Percentiles rank a stretch among this genome's conserved stretches.
These are phyloP conservation scores for Fusarium torulosum DNA, from an alignment of 2,329 filamentous ascomycete species.

Conservation along the genomic window DNA sequence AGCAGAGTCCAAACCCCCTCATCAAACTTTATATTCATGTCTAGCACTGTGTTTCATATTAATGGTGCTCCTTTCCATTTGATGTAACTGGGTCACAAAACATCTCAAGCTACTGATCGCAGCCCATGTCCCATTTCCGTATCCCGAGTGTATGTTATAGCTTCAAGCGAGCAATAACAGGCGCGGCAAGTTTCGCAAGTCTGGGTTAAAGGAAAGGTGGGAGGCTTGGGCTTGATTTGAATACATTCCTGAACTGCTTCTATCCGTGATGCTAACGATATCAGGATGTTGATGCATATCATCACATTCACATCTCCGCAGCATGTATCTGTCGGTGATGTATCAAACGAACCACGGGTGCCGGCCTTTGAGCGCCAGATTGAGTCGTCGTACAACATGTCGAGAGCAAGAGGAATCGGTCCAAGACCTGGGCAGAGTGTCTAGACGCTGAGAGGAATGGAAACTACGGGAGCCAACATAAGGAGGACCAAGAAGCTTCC, in stretches of 20 bases:
- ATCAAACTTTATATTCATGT: not conserved
- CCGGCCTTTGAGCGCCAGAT: conserved; percentile 16
- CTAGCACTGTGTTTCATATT: conserved; percentile 14
- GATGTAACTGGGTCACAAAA: conserved; percentile 2
- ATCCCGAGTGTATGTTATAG: not conserved
- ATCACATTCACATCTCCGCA: conserved; percentile 1
- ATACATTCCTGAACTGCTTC: conserved; percentile 24
- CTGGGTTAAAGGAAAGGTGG: not conserved
- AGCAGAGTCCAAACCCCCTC: not conserved
- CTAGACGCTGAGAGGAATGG: conserved; percentile 21
- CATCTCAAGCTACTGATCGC: not conserved
- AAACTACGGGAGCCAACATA: conserved; percentile 23
- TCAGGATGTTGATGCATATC: conserved; percentile 7
- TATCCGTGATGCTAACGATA: conserved; percentile 23
- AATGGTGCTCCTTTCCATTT: not conserved
- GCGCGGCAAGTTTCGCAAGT: conserved; percentile 1
- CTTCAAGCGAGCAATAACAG: conserved; percentile 1
- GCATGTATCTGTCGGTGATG: conserved; percentile 7
- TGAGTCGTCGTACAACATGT: conserved; percentile 26
- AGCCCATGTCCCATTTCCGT: conserved; percentile 1
- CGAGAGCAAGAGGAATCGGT: not conserved
- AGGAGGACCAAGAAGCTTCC: conserved; percentile 11
- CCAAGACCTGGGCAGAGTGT: conserved; percentile 4
- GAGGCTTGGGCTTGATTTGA: conserved; percentile 1
- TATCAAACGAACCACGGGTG: conserved; percentile 11